Base-by-base conservation (phyloP, 176 grass and related monocot species). In the Otatea glauca region DNA sequence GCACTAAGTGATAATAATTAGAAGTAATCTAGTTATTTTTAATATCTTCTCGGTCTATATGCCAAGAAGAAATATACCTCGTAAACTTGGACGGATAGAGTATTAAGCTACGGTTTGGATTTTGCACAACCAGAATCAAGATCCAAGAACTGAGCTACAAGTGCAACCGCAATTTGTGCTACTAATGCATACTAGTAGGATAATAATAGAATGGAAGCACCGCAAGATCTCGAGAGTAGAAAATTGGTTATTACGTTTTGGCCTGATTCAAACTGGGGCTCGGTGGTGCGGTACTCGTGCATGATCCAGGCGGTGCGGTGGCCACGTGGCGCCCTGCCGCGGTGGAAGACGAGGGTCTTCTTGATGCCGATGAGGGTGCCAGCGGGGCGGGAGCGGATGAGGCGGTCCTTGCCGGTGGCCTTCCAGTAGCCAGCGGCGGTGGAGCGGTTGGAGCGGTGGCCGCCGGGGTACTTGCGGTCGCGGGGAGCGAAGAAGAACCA, bases 391-490 rank as follows among this genome's bases (percentile, higher is more conserved):
- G 84, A 76, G 41, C 87, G 85, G 81, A 88, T 93, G 87, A 84
- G 87, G 9, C 96, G 83, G 85, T 99, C 96, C 85, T 99, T 96
- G 0, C 96, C 96, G 0, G 96, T 99, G 76, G 96, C 96, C 90
- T 99, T 99, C 96, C 96, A 99, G 80, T 99, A 99, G 8, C 96
- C 96, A 4, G 96, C 93, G 12, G 70, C 84, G 6, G 96, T 96
- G 50, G 96, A 91, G 74, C 96, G 91, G 88, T 99, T 99, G 58
- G 88, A 91, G 43, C 88, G 76, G 68, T 54, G 25, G 44, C 44
- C 44, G 44, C 44, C 44, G 44, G 44, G 86, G 72, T 93, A 91
- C 85, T 93, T 93, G 68, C 81, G 67, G 82, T 91, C 88, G 59
- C 72, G 86, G 18, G 85, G 92, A 14, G 88, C 82, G 76, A 93